Conservation (phyloP, 768 basidiomycete genomes). For the Kwoniella europaea region DNA sequence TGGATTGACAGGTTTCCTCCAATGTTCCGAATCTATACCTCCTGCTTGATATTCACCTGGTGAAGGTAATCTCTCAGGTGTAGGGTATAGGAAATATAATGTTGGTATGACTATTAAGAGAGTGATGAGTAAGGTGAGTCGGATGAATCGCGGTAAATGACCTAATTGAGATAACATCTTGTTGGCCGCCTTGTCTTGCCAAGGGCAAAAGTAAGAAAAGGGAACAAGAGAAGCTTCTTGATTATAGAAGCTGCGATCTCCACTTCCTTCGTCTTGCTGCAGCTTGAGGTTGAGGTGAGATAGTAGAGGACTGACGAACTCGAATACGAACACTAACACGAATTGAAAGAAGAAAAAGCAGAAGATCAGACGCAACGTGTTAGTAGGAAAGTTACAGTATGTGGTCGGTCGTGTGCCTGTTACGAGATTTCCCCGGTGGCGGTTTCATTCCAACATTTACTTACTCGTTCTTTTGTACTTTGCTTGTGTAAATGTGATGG, state of each 20-base stretch:
- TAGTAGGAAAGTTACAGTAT: neutral
- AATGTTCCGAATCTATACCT: slow-evolving; percentile 50
- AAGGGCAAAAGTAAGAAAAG: too few species aligned
- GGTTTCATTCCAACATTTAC: neutral
- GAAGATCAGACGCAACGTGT: neutral
- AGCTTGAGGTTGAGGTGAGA: too few species aligned
- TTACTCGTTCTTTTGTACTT: neutral
- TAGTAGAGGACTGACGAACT: too few species aligned
- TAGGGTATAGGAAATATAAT: slow-evolving; percentile 50
- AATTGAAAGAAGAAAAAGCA: neutral
- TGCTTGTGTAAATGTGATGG: too few species aligned
- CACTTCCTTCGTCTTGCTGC: too few species aligned
- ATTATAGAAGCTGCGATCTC: too few species aligned
- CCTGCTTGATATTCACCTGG: slow-evolving; percentile 37
- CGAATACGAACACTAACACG: too few species aligned
- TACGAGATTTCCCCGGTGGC: neutral
- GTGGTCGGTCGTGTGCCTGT: neutral
- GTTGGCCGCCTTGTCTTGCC: too few species aligned
- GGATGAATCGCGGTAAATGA: slow-evolving; percentile 38
- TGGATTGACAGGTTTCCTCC: slow-evolving; percentile 32
- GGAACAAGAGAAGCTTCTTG: too few species aligned
- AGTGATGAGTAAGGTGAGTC: slow-evolving; percentile 37
- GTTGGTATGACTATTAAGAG: slow-evolving; percentile 42
- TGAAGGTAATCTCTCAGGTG: slow-evolving; percentile 15
- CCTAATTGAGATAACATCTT: slow-evolving; percentile 15